Percentiles rank a stretch among this genome's conserved stretches.
phyloP scores from a whole-genome alignment of 805 yeast genomes.

The Candida chauliodis region DNA sequence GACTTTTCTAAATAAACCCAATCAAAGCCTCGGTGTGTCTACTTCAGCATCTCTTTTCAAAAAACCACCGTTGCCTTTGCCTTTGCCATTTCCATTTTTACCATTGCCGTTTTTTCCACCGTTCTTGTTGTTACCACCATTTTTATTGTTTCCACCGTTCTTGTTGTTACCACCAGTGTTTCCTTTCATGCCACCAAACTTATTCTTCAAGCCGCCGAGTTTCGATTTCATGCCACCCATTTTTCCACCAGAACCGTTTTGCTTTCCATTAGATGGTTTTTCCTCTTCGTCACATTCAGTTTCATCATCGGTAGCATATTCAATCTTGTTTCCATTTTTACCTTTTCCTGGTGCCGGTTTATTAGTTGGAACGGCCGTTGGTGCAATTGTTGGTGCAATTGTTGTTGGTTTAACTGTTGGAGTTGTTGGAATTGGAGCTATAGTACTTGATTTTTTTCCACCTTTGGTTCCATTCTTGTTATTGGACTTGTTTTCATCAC shows the following conservation, averaged over 20 bases:
- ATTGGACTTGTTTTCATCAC: neutral
- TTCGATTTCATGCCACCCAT: neutral
- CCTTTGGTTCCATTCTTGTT: neutral
- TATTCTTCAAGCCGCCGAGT: conserved; percentile 2
- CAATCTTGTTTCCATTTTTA: no score
- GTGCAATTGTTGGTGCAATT: neutral
- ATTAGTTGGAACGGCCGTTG: neutral
- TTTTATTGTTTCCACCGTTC: neutral
- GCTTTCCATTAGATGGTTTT: neutral
- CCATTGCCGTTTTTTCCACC: neutral
- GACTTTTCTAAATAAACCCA: no score
- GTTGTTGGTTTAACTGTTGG: neutral
- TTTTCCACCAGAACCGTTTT: neutral
- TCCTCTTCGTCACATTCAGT: conserved; percentile 1
- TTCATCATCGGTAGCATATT: neutral
- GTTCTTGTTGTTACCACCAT: neutral
- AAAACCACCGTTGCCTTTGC: neutral
- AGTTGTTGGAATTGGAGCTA: no score
- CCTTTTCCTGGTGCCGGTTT: no score
- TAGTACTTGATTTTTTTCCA: conserved; percentile 4
- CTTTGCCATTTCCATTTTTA: neutral
- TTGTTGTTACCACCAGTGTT: neutral
- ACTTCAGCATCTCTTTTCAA: neutral
- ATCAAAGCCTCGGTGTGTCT: neutral
- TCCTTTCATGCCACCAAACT: conserved; percentile 6